Evolutionary conservation across 371 early-diverging fungal genomes (phyloP).

Genomic region (Mucor saturninus): DNA sequence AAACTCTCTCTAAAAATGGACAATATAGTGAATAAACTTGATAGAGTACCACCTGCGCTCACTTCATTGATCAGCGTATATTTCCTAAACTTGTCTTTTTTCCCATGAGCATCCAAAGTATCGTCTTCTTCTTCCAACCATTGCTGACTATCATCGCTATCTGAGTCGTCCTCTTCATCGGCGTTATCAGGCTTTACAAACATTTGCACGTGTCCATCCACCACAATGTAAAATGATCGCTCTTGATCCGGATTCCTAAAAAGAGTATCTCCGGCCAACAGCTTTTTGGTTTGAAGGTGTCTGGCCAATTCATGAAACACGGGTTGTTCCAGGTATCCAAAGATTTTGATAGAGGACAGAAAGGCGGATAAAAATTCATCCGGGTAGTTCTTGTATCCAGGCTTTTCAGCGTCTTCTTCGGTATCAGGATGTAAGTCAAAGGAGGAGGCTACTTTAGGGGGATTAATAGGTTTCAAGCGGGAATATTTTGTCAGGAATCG

Average conservation of each 20-base stretch:
- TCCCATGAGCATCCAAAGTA: not conserved
- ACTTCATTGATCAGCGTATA: constrained; percentile 90
- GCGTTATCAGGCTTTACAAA: constrained; percentile 60
- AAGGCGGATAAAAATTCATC: constrained; percentile 87
- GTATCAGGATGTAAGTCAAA: constrained; percentile 84
- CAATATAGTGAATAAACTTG: constrained; percentile 92
- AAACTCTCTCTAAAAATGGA: constrained; percentile 87
- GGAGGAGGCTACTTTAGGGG: constrained; percentile 60
- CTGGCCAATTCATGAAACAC: constrained; percentile 95
- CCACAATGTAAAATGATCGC: constrained; percentile 90
- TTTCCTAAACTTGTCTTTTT: constrained; percentile 46
- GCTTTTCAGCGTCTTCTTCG: constrained; percentile 66
- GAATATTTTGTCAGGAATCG: constrained; percentile 80
- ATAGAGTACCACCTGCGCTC: constrained; percentile 87
- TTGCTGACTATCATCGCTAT: constrained; percentile 18
- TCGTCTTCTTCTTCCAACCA: constrained; percentile 12
- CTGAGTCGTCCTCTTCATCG: constrained; percentile 36
- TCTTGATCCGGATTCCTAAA: constrained; percentile 78
- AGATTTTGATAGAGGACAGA: constrained; percentile 91
- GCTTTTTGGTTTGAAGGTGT: constrained; percentile 82
- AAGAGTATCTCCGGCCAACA: constrained; percentile 87
- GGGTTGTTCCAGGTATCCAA: constrained; percentile 95
- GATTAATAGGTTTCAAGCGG: constrained; percentile 63
- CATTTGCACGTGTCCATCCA: constrained; percentile 92
- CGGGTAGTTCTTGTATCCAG: constrained; percentile 64